These are phyloP conservation scores for Neoarthrinium moseri DNA, from an alignment of 2,329 filamentous ascomycete species.

Conservation along the genomic window DNA sequence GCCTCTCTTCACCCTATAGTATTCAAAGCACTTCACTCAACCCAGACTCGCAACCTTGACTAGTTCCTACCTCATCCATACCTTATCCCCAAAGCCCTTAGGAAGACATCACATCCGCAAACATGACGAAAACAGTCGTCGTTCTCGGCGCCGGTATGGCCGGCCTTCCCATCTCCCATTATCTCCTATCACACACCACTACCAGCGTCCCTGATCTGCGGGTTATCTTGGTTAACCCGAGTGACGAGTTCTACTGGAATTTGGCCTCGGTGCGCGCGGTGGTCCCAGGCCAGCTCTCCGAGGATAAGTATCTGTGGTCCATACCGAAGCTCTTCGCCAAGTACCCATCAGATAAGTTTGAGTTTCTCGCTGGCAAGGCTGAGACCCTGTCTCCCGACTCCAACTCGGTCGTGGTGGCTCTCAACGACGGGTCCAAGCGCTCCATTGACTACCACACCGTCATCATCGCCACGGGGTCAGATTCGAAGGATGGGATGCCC, in stretches of 20 bases:
- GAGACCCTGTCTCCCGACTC: slow-evolving; percentile 37
- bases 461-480: slow-evolving; percentile 54
- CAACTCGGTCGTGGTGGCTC: slow-evolving; percentile 41
- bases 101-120: neutral
- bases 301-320: slow-evolving; percentile 38
- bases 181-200: slow-evolving; percentile 44
- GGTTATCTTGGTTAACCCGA: slow-evolving; percentile 45
- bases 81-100: neutral
- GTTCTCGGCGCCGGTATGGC: slow-evolving; percentile 48
- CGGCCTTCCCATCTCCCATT: slow-evolving; percentile 48
- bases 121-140: slow-evolving; percentile 38
- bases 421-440: slow-evolving; percentile 30
- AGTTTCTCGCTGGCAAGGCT: slow-evolving; percentile 51
- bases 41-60: no score
- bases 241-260: slow-evolving; percentile 49
- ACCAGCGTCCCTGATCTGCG: slow-evolving; percentile 38
- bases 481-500: slow-evolving; percentile 41
- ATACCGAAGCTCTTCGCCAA: slow-evolving; percentile 44
- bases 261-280: slow-evolving; percentile 46
- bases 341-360: slow-evolving; percentile 47
- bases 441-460: slow-evolving; percentile 49
- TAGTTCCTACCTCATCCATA: no score
- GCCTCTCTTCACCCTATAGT: no score
- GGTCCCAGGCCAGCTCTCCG: slow-evolving; percentile 43
- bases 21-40: no score